Percentiles rank a stretch among this genome's conserved stretches.
Evolutionary conservation across 148 eudicot species (phyloP).

Genomic region (Rhododendron molle): DNA sequence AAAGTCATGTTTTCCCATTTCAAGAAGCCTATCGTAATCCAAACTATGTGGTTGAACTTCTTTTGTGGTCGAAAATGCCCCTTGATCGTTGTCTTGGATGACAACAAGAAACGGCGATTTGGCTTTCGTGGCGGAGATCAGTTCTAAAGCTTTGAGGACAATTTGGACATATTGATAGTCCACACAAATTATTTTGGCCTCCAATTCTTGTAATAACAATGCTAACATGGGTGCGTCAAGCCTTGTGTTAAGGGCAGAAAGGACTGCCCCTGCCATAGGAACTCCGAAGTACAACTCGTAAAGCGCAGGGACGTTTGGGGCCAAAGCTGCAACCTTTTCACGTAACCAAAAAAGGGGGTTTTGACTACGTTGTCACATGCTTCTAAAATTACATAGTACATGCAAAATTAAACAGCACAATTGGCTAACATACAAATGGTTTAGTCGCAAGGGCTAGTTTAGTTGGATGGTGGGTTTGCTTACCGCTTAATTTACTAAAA

Average conservation of each 20-base stretch:
- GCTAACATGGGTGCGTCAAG: constrained; percentile 15
- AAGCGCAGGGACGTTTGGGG: not conserved
- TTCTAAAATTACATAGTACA: too few species aligned
- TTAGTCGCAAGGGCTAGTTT: too few species aligned
- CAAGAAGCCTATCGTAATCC: constrained; percentile 22
- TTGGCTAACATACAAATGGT: too few species aligned
- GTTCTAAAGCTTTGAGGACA: constrained; percentile 12
- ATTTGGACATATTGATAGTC: constrained; percentile 25
- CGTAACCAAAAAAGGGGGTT: too few species aligned
- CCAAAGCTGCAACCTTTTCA: not conserved
- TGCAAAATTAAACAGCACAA: too few species aligned
- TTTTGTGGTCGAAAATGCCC: not conserved
- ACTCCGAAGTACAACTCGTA: constrained; percentile 38
- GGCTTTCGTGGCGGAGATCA: not conserved
- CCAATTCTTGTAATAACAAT: constrained; percentile 16
- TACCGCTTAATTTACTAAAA: fast-evolving
- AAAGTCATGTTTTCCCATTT: constrained; percentile 23
- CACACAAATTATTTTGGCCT: constrained; percentile 27
- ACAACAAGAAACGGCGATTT: constrained; percentile 15
- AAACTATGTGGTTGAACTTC: not conserved
- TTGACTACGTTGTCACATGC: too few species aligned
- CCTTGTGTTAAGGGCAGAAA: constrained; percentile 30
- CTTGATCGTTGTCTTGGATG: constrained; percentile 11
- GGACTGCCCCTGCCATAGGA: constrained; percentile 39
- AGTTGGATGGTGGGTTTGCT: too few species aligned